Percentiles rank a stretch among this genome's conserved stretches.
These are phyloP conservation scores for Phymatotrichopsis omnivora DNA, from an alignment of 2,329 filamentous ascomycete genomes.

Conservation along the genomic window DNA sequence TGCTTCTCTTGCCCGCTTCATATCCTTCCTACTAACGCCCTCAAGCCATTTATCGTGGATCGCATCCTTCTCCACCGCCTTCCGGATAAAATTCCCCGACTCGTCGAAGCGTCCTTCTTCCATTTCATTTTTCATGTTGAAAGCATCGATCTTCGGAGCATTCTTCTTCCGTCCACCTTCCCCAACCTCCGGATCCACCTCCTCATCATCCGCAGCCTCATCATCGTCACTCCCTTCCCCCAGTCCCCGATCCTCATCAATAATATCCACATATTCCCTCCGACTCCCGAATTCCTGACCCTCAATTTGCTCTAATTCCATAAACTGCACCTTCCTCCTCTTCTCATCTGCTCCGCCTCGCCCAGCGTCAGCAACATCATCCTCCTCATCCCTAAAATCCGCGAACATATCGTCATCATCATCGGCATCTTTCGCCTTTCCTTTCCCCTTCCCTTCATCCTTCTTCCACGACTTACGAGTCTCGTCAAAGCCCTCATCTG, in stretches of 20 bases:
- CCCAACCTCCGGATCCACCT: constrained; percentile 54
- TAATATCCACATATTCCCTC: constrained; percentile 21
- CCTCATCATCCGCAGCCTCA: constrained; percentile 19
- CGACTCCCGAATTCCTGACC: constrained; percentile 24
- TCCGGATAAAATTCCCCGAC: constrained; percentile 80
- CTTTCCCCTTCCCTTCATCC: constrained; percentile 35
- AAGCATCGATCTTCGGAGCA: constrained; percentile 88
- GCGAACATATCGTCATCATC: constrained; percentile 39
- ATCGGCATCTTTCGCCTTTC: constrained; percentile 51
- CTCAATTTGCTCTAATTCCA: constrained; percentile 26
- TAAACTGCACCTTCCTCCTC: constrained; percentile 40
- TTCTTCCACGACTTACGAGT: constrained; percentile 47
- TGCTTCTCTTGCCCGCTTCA: constrained; percentile 75
- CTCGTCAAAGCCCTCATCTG: constrained; percentile 79
- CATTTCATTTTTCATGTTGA: constrained; percentile 84
- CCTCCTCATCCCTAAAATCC: constrained; percentile 43
- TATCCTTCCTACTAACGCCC: constrained; percentile 86
- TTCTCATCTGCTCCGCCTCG: constrained; percentile 41
- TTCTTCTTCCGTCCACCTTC: constrained; percentile 84
- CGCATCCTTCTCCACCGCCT: constrained; percentile 78
- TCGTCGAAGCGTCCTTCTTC: constrained; percentile 91
- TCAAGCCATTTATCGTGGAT: constrained; percentile 89
- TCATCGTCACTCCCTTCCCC: constrained; percentile 37
- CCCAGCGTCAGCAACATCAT: constrained; percentile 41
- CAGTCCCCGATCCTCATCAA: constrained; percentile 19